phyloP scores from a whole-genome alignment of 768 basidiomycete species.

The Mycena indigotica region DNA sequence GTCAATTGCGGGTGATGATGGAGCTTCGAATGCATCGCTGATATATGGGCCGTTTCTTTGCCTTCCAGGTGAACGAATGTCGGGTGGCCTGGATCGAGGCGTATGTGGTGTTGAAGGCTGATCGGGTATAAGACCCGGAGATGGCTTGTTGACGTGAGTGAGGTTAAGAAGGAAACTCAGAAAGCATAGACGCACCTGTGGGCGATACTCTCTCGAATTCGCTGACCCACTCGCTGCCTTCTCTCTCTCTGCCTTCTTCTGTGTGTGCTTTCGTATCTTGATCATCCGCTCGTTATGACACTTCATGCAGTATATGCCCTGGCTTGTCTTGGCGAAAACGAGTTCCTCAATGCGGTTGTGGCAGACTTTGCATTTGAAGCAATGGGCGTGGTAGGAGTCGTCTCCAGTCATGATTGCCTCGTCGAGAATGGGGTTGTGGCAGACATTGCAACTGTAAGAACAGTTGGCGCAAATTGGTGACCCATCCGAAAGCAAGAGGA shows the following conservation, averaged over 20 bases:
- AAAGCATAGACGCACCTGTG: constrained; percentile 44
- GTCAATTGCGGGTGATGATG: constrained; percentile 25
- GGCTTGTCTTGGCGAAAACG: constrained; percentile 96
- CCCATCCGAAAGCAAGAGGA: constrained; percentile 95
- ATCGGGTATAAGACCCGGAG: constrained; percentile 14
- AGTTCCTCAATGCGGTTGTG: constrained; percentile 94
- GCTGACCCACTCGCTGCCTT: constrained; percentile 47
- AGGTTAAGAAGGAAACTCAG: constrained; percentile 4
- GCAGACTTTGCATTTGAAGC: constrained; percentile 98
- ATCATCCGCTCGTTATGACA: constrained; percentile 98
- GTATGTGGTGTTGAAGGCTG: constrained; percentile 7
- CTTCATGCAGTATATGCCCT: constrained; percentile 98
- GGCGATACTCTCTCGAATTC: constrained; percentile 43
- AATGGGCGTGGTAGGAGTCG: constrained; percentile 97
- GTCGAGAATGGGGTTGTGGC: constrained; percentile 91
- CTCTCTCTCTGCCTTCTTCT: constrained; percentile 74
- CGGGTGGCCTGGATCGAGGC: constrained; percentile 14
- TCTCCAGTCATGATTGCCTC: constrained; percentile 99
- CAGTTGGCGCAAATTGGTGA: constrained; percentile 95
- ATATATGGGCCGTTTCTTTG: constrained; percentile 35
- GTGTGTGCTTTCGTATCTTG: constrained; percentile 85
- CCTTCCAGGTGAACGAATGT: constrained; percentile 32
- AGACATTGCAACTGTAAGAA: constrained; percentile 95
- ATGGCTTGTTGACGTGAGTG: constrained; percentile 11
- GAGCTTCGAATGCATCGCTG: constrained; percentile 40